Evolutionary conservation across 73 alveolate genomes (phyloP).

Genomic region (Paramecium primaurelia): DNA sequence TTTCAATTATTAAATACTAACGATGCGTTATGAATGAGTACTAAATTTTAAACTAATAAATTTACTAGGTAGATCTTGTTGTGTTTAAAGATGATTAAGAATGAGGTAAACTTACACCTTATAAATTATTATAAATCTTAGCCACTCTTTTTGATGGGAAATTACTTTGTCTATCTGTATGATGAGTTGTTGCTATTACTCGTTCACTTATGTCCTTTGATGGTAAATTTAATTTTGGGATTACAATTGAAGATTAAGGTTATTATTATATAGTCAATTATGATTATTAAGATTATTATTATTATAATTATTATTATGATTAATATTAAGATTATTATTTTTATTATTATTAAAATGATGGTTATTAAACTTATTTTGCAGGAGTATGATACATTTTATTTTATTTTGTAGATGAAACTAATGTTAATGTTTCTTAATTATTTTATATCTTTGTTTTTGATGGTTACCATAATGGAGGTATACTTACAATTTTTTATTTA

Average conservation of each 20-base stretch:
- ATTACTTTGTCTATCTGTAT: neutral
- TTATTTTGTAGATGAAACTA: neutral
- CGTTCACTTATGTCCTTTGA: neutral
- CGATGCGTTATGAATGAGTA: constrained; percentile 27
- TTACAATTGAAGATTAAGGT: neutral
- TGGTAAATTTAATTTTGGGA: neutral
- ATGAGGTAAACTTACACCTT: neutral
- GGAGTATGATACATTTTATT: neutral
- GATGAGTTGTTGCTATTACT: neutral
- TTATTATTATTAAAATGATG: neutral
- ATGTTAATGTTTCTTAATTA: neutral
- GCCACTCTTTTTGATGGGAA: constrained; percentile 44
- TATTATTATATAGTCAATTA: neutral
- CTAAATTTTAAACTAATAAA: neutral
- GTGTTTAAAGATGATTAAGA: constrained; percentile 7
- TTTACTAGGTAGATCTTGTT: constrained; percentile 16
- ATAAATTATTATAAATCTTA: neutral
- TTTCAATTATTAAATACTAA: neutral
- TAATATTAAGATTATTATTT: neutral
- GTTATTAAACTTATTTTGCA: neutral
- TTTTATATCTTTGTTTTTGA: neutral
- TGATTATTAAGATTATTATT: neutral
- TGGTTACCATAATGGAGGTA: neutral
- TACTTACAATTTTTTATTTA: neutral
- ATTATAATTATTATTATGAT: neutral